A percentile compares a stretch with the other conserved stretches of the same genome.
phyloP scores from a whole-genome alignment of 805 yeast species.

The Candida takata region DNA sequence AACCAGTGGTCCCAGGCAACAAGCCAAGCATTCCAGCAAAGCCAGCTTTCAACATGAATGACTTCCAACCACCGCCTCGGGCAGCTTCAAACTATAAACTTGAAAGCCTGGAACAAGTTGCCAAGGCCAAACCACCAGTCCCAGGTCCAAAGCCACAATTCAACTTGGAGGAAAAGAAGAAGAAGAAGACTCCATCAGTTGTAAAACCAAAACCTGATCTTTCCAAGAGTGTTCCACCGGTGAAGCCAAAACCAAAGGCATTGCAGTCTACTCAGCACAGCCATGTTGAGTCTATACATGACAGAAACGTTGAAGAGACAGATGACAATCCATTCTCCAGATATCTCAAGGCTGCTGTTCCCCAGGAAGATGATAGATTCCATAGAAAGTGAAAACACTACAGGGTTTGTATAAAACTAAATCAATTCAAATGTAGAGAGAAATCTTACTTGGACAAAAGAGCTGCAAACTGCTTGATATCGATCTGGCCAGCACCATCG shows the following conservation, averaged over 20 bases:
- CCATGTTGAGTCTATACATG: background rate
- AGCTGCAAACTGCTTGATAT: conserved; percentile 93
- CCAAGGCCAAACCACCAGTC: background rate
- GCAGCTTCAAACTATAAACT: background rate
- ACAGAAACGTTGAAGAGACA: conserved; percentile 4
- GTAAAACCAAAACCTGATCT: conserved; percentile 9
- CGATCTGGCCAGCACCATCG: conserved; percentile 94
- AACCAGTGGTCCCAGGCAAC: background rate
- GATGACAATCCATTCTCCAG: conserved; percentile 30
- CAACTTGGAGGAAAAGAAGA: background rate
- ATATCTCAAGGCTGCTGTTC: conserved; percentile 33
- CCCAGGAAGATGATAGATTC: conserved; percentile 28
- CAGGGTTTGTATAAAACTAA: background rate
- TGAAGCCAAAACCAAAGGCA: conserved; percentile 9
- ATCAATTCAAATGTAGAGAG: too few species aligned
- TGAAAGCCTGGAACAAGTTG: too few species aligned
- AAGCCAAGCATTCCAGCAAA: conserved; percentile 1
- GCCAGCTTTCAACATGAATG: background rate
- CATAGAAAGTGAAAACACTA: conserved; percentile 13
- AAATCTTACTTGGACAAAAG: conserved; percentile 72
- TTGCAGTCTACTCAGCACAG: conserved; percentile 1
- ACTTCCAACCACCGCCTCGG: conserved; percentile 1
- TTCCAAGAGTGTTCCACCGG: conserved; percentile 8
- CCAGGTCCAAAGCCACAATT: background rate
- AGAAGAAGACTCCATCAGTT: conserved; percentile 7